Percentiles rank a stretch among this genome's conserved stretches.
Evolutionary conservation across 1,139 yeast species (phyloP).

Genomic region (Pichia sp.): DNA sequence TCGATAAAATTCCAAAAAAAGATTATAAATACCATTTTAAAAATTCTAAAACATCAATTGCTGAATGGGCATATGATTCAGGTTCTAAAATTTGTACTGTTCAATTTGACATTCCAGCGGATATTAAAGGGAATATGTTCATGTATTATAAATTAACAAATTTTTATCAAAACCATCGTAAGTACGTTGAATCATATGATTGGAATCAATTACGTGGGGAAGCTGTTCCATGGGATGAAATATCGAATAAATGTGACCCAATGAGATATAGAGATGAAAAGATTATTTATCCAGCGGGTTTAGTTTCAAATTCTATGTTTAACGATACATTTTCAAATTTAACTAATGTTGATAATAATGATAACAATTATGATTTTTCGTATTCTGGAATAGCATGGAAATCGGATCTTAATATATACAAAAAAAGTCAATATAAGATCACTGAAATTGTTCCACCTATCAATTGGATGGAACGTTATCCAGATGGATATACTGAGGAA

Average conservation of each 20-base stretch:
- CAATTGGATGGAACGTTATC: conserved; percentile 60
- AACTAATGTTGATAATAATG: conserved; percentile 34
- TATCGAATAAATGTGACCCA: conserved; percentile 56
- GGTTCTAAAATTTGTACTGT: conserved; percentile 43
- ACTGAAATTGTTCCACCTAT: conserved; percentile 73
- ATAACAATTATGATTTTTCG: conserved; percentile 44
- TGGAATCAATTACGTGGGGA: conserved; percentile 57
- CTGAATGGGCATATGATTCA: conserved; percentile 48
- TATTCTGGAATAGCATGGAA: conserved; percentile 62
- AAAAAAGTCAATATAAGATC: conserved; percentile 51
- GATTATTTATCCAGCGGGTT: conserved; percentile 67
- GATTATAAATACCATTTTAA: conserved; percentile 51
- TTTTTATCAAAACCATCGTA: conserved; percentile 73
- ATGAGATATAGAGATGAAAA: conserved; percentile 47
- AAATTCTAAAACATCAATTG: conserved; percentile 30
- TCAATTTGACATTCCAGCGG: conserved; percentile 54
- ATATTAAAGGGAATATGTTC: conserved; percentile 55
- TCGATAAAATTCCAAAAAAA: conserved; percentile 44
- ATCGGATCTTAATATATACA: conserved; percentile 52
- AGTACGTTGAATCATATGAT: conserved; percentile 67
- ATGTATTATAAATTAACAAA: conserved; percentile 67
- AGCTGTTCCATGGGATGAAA: conserved; percentile 43
- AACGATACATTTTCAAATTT: conserved; percentile 60
- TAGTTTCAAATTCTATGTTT: conserved; percentile 70
- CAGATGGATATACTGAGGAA: conserved; percentile 62